phyloP scores from a whole-genome alignment of 140 eudicot genomes.

The Anethum foeniculum region DNA sequence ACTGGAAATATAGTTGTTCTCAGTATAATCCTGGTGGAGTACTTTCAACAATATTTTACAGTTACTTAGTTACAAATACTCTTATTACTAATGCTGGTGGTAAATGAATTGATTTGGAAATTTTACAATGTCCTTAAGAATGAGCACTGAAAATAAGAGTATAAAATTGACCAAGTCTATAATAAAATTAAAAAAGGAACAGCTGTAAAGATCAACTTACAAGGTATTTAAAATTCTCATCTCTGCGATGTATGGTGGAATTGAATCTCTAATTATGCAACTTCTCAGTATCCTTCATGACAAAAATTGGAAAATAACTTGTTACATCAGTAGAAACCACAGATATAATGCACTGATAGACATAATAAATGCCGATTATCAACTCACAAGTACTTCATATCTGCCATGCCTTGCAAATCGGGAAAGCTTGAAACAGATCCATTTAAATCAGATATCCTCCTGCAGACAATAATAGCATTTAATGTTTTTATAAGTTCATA shows the following conservation, averaged over 20 bases:
- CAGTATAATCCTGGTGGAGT: background rate
- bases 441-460: constrained; percentile 67
- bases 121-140: background rate
- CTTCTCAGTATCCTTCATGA: constrained; percentile 45
- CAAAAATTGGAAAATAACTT: background rate
- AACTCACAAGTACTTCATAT: constrained; percentile 44
- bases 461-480: constrained; percentile 23
- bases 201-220: constrained; percentile 26
- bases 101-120: background rate
- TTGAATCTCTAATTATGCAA: constrained; percentile 54
- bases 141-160: background rate
- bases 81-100: background rate
- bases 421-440: constrained; percentile 49
- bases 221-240: constrained; percentile 23
- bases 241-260: constrained; percentile 46
- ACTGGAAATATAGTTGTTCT: background rate
- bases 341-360: background rate
- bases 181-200: background rate
- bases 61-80: background rate
- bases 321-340: constrained; percentile 2
- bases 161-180: background rate
- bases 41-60: background rate
- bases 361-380: constrained; percentile 10
- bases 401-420: constrained; percentile 29
- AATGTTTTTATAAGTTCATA: constrained; percentile 11